phyloP scores from a whole-genome alignment of 2,329 filamentous ascomycete species.

The Geosmithia flava region DNA sequence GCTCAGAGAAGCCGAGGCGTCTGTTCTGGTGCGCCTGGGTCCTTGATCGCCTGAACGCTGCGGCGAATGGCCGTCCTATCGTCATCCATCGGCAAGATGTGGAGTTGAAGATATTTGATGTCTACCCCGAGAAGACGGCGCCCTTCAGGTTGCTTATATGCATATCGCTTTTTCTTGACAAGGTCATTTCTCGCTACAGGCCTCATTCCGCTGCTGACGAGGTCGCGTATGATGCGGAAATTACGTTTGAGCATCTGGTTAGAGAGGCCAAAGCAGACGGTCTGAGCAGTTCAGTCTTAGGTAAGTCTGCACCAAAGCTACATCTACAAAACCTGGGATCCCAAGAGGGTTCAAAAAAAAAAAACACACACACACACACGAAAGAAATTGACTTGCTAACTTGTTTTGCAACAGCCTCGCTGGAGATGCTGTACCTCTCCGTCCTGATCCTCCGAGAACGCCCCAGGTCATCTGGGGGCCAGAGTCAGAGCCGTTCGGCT shows the following conservation, averaged over 20 bases:
- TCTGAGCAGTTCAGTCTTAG: conserved; percentile 4
- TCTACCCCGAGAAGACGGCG: conserved; percentile 5
- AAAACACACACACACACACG: too few species aligned
- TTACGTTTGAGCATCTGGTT: conserved; percentile 6
- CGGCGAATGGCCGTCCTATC: conserved; percentile 9
- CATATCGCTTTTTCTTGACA: conserved; percentile 7
- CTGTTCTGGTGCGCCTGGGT: conserved; percentile 11
- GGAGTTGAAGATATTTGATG: conserved; percentile 6
- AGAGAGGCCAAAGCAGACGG: conserved; percentile 2
- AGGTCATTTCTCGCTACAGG: conserved; percentile 8
- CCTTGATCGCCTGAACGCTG: conserved; percentile 9
- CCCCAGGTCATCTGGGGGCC: background rate
- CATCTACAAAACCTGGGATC: too few species aligned
- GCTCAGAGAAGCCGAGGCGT: conserved; percentile 4
- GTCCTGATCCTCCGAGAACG: conserved; percentile 8
- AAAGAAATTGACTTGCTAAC: background rate
- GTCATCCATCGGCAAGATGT: conserved; percentile 9
- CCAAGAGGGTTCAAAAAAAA: background rate
- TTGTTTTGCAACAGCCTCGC: conserved; percentile 3
- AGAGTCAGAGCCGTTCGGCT: background rate
- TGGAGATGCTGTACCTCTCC: conserved; percentile 9
- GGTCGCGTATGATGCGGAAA: background rate
- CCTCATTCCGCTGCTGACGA: conserved; percentile 4
- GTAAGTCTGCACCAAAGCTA: conserved; percentile 2
- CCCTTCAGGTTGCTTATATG: conserved; percentile 9